Evolutionary conservation across 805 yeast species (phyloP).

Genomic region (Clavispora santaluciae): DNA sequence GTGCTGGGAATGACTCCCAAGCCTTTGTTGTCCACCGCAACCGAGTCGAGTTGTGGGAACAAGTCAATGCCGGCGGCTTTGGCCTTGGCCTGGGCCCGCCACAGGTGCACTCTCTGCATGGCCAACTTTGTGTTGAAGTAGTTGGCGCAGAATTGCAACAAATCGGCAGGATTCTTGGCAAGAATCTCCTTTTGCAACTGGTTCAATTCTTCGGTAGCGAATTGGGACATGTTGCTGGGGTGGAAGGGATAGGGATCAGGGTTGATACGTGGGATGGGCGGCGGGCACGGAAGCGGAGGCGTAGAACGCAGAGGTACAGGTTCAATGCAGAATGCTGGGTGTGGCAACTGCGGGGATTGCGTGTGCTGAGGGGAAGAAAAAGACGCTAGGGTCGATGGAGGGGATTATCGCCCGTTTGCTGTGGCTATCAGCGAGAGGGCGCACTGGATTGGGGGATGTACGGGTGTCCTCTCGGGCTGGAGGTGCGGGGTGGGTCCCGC

Average conservation of each 20-base stretch:
- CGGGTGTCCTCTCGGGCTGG: not conserved
- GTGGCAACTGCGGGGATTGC: not conserved
- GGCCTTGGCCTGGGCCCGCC: constrained; percentile 48
- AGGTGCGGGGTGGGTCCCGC: not conserved
- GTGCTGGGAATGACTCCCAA: constrained; percentile 19
- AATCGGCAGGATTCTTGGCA: constrained; percentile 56
- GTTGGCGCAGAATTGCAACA: constrained; percentile 71
- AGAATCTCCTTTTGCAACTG: constrained; percentile 54
- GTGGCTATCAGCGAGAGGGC: constrained; percentile 1
- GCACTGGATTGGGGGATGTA: not conserved
- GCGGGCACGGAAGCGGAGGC: not conserved
- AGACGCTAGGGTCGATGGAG: not conserved
- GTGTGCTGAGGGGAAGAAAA: not conserved
- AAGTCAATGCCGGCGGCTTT: constrained; percentile 47
- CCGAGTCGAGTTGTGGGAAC: constrained; percentile 35
- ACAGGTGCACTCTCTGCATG: constrained; percentile 50
- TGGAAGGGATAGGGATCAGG: constrained; percentile 1
- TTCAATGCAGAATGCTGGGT: not conserved
- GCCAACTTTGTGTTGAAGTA: constrained; percentile 62
- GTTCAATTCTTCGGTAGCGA: constrained; percentile 47
- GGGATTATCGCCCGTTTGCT: not conserved
- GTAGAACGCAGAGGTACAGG: not conserved
- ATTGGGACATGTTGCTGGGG: constrained; percentile 5
- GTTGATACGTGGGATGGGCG: constrained; percentile 7
- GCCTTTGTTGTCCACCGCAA: constrained; percentile 28